phyloP scores from a whole-genome alignment of 805 yeast genomes.

The Candida taoyuanica region DNA sequence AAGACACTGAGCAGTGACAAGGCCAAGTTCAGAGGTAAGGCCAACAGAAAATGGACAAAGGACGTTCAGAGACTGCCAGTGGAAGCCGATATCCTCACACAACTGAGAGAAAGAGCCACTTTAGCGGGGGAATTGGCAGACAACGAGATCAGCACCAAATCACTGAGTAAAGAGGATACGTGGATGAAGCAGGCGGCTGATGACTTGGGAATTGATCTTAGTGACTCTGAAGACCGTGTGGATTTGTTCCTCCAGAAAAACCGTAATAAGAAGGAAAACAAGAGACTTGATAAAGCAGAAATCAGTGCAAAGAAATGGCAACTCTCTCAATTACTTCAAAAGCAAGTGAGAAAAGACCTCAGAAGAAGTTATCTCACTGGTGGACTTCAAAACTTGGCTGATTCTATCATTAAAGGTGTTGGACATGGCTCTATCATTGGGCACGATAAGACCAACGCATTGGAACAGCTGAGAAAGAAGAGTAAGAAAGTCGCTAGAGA shows the following conservation, averaged over 20 bases:
- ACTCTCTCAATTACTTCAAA: conserved; percentile 46
- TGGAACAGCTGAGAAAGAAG: conserved; percentile 47
- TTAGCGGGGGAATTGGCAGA: conserved; percentile 77
- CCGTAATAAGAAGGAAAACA: conserved; percentile 49
- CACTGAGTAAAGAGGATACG: conserved; percentile 60
- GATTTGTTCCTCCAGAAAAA: conserved; percentile 64
- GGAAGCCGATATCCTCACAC: conserved; percentile 68
- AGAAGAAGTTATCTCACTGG: conserved; percentile 76
- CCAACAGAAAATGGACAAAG: conserved; percentile 42
- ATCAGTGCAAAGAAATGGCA: conserved; percentile 43
- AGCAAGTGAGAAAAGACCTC: conserved; percentile 56
- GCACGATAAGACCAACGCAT: conserved; percentile 60
- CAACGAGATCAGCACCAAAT: conserved; percentile 53
- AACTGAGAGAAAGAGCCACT: conserved; percentile 61
- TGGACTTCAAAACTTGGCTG: conserved; percentile 75
- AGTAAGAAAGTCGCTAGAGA: conserved; percentile 5
- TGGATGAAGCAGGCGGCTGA: conserved; percentile 93
- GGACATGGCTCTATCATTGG: conserved; percentile 71
- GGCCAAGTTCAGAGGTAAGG: conserved; percentile 27
- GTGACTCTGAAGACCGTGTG: conserved; percentile 70
- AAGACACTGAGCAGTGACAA: conserved; percentile 42
- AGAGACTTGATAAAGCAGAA: conserved; percentile 49
- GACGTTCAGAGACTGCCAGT: conserved; percentile 69
- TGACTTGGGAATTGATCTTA: conserved; percentile 76
- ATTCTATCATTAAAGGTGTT: conserved; percentile 61